phyloP scores from a whole-genome alignment of 305 asterid species.

The Vinca major region DNA sequence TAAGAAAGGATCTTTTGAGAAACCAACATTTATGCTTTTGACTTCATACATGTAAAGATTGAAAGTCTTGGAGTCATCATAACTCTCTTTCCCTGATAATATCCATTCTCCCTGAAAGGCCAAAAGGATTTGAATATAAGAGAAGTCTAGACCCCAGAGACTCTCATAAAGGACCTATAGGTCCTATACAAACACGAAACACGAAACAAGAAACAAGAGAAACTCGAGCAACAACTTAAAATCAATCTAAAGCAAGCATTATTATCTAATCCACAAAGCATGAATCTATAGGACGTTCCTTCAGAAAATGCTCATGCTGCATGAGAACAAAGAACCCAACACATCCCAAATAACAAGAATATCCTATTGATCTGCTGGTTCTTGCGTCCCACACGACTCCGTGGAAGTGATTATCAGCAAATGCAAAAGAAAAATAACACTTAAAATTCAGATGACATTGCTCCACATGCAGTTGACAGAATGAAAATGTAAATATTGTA shows the following conservation, averaged over 20 bases:
- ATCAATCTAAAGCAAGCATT: background rate
- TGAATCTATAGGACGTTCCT: background rate
- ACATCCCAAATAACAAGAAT: background rate
- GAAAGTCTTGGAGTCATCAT: constrained; percentile 43
- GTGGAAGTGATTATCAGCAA: background rate
- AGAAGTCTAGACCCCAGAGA: background rate
- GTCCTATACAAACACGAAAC: background rate
- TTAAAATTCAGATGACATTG: background rate
- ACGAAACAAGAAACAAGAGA: background rate
- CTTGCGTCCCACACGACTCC: no score
- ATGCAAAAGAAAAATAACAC: background rate
- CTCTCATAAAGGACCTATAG: background rate
- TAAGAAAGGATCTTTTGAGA: constrained; percentile 75
- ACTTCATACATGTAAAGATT: constrained; percentile 68
- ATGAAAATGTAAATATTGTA: background rate
- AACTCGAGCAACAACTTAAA: background rate
- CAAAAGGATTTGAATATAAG: constrained; percentile 6
- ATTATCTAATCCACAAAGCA: background rate
- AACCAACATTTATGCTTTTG: constrained; percentile 65
- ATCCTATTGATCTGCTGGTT: background rate
- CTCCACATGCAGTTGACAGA: background rate
- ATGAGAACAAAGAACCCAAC: background rate
- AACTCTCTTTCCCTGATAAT: constrained; percentile 48
- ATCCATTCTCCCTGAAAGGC: constrained; percentile 91
- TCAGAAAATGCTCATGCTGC: background rate